A percentile compares a stretch with the other conserved stretches of the same genome.
Evolutionary conservation across 2,329 filamentous ascomycete genomes (phyloP).

Genomic region (Bipolaris oryzae): DNA sequence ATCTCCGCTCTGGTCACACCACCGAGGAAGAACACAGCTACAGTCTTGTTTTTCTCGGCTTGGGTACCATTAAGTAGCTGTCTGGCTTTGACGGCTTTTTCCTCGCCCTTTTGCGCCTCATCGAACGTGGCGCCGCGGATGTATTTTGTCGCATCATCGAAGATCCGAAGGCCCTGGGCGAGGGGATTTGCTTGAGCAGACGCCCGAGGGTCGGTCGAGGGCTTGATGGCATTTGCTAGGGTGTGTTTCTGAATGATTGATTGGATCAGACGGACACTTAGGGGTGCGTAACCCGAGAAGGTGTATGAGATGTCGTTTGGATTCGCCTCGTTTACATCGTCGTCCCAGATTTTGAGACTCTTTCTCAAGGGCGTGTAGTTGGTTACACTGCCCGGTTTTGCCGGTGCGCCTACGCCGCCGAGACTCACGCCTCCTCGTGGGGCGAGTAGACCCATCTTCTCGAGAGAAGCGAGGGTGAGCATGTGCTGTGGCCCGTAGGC

Average conservation of each 20-base stretch:
- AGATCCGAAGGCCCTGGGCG: constrained; percentile 86
- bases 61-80: constrained; percentile 75
- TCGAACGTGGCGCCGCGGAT: constrained; percentile 89
- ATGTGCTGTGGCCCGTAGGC: constrained; percentile 96
- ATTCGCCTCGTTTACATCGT: constrained; percentile 94
- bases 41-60: constrained; percentile 68
- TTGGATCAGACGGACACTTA: constrained; percentile 89
- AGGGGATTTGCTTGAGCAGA: constrained; percentile 59
- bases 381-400: constrained; percentile 58
- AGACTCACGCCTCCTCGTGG: constrained; percentile 54
- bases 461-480: constrained; percentile 83
- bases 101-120: constrained; percentile 87
- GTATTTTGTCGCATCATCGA: constrained; percentile 89
- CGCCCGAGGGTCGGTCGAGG: constrained; percentile 47
- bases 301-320: constrained; percentile 97
- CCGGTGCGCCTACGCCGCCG: constrained; percentile 54
- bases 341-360: constrained; percentile 84
- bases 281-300: constrained; percentile 93
- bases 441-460: constrained; percentile 86
- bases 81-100: constrained; percentile 87
- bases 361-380: constrained; percentile 91
- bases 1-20: constrained; percentile 97
- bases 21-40: constrained; percentile 97
- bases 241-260: constrained; percentile 91
- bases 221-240: constrained; percentile 65